phyloP scores from a whole-genome alignment of 345 rosid species.

The Nephelium lappaceum region DNA sequence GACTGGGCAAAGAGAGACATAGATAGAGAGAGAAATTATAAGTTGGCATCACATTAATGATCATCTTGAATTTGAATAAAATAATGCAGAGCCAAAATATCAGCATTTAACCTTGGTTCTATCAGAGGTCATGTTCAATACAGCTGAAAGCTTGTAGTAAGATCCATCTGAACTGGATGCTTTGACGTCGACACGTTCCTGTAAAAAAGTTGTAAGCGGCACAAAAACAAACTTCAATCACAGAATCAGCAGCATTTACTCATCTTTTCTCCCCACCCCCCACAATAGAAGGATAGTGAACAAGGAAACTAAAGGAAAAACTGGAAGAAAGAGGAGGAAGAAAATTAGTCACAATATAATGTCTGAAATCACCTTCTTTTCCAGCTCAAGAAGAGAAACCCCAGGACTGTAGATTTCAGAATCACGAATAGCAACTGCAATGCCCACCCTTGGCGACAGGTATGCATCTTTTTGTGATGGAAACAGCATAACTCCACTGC shows the following conservation, averaged over 20 bases:
- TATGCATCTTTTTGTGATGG: conserved; percentile 84
- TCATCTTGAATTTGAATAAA: conserved; percentile 1
- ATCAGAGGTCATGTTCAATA: conserved; percentile 82
- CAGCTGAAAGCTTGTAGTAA: conserved; percentile 87
- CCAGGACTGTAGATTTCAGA: conserved; percentile 89
- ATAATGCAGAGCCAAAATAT: conserved; percentile 12
- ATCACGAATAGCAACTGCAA: conserved; percentile 75
- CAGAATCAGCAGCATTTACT: conserved; percentile 7
- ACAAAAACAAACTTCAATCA: conserved; percentile 14
- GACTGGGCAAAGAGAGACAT: not conserved
- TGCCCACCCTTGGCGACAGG: conserved; percentile 75
- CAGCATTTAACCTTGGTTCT: conserved; percentile 81
- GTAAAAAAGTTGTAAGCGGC: conserved; percentile 26
- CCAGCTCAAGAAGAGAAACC: conserved; percentile 92
- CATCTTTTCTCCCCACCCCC: not conserved
- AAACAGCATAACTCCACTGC: conserved; percentile 66
- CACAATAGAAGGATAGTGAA: conserved; percentile 11
- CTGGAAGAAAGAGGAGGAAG: not conserved
- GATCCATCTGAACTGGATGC: conserved; percentile 79
- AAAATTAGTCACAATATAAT: not conserved
- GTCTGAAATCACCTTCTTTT: conserved; percentile 76
- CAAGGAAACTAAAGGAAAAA: conserved; percentile 15
- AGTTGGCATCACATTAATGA: too few species aligned
- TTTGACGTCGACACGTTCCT: conserved; percentile 92
- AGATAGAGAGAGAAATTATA: not conserved